phyloP scores from a whole-genome alignment of 306 rosid species.

The Arachis stenosperma region DNA sequence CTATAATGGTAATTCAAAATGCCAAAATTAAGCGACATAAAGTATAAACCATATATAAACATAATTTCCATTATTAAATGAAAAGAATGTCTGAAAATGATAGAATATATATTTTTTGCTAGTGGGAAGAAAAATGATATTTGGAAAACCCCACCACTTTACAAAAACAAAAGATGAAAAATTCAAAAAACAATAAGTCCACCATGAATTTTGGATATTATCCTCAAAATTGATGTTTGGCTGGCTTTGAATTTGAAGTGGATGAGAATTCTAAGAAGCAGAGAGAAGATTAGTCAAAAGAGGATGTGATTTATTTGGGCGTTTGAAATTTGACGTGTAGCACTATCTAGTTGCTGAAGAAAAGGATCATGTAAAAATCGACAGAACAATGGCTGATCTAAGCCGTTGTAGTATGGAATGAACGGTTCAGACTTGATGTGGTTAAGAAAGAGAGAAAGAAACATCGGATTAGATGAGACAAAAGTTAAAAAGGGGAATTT shows the following conservation, averaged over 20 bases:
- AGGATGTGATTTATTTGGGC: slow-evolving; percentile 23
- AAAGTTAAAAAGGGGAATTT: slow-evolving; percentile 26
- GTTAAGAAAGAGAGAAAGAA: background rate
- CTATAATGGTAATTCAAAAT: too few relatives aligned
- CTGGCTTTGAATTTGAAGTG: slow-evolving; percentile 25
- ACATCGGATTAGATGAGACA: slow-evolving; percentile 4
- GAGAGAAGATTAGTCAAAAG: slow-evolving; percentile 34
- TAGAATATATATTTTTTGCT: background rate
- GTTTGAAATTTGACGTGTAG: slow-evolving; percentile 33
- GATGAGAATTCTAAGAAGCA: slow-evolving; percentile 33
- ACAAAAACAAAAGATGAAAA: background rate
- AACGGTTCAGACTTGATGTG: slow-evolving; percentile 47
- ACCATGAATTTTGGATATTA: slow-evolving; percentile 21
- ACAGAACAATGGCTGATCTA: slow-evolving; percentile 6
- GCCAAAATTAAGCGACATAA: too few relatives aligned
- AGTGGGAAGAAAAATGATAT: background rate
- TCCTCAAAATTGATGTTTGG: slow-evolving; percentile 33
- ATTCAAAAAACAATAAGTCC: background rate
- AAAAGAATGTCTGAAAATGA: background rate
- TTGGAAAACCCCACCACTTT: background rate
- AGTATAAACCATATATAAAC: too few relatives aligned
- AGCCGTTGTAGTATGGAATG: slow-evolving; percentile 6
- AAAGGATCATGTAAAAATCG: background rate
- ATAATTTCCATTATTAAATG: background rate
- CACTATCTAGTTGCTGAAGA: background rate